Percentiles rank a stretch among this genome's conserved stretches.
These are phyloP conservation scores for Sophora flavescens DNA, from an alignment of 306 rosid genomes.

Conservation along the genomic window DNA sequence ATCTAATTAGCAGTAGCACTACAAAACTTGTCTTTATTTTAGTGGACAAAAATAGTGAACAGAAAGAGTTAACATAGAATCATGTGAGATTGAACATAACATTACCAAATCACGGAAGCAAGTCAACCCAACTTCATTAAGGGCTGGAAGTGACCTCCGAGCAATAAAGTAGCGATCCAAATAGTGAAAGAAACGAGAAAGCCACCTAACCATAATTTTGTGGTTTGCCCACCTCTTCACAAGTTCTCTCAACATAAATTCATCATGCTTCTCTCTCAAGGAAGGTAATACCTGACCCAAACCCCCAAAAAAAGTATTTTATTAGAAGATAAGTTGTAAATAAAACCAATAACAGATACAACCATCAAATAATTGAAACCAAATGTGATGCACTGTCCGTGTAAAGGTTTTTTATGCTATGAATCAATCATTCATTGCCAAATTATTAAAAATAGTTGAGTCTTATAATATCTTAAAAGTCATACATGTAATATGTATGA, in stretches of 20 bases:
- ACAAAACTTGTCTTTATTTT: not conserved
- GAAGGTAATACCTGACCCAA: conserved; percentile 77
- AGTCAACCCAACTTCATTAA: conserved; percentile 78
- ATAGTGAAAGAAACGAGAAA: conserved; percentile 74
- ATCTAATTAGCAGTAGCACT: conserved; percentile 1
- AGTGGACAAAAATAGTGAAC: not conserved
- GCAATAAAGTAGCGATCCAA: conserved; percentile 83
- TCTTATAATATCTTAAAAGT: not conserved
- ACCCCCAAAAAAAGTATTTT: conserved; percentile 3
- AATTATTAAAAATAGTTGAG: too few relatives aligned
- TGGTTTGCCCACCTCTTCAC: conserved; percentile 83
- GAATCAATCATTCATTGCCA: not conserved
- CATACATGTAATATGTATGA: not conserved
- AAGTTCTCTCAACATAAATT: conserved; percentile 82
- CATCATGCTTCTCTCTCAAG: conserved; percentile 81
- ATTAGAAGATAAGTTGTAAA: conserved; percentile 24
- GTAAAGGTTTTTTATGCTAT: not conserved
- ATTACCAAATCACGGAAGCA: conserved; percentile 83
- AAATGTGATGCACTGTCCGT: not conserved
- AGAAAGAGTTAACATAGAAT: conserved; percentile 18
- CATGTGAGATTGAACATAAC: conserved; percentile 19
- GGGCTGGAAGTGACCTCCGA: conserved; percentile 77
- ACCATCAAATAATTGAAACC: conserved; percentile 16
- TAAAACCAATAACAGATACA: not conserved
- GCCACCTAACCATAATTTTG: conserved; percentile 80